Evolutionary conservation across 23 red algal species (phyloP), one percentile per base, ranked within the genome.

Genomic region (Gracilaria gracilis): DNA sequence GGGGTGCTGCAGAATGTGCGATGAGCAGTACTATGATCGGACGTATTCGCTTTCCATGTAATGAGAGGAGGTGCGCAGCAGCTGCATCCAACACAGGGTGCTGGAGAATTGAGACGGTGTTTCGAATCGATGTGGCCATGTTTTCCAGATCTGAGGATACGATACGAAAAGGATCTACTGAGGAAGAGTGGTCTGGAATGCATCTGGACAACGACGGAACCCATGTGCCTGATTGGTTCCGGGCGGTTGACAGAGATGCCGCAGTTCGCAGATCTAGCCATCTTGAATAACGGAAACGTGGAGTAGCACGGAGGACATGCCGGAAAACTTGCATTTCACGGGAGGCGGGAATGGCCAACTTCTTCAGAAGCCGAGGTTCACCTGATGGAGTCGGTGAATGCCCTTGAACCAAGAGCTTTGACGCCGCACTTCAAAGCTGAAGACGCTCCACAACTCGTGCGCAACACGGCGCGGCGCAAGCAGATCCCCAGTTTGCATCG

Each of bases 1-100:
- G 50, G 49, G 89, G 89, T 86, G 90, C 92, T 31, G 93, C 82
- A 21, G 97, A 89, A 47, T 95, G 93, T 33, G 97, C 94, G 86
- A 99, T 93, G 75, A 99, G 91, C 35, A 99, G 61, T 37, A 99
- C 95, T 31, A 96, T 93, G 34, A 95, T 88, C 47, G 97, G 97
- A 51, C 97, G 94, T 44, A 99, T 82, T 65, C 94, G 95, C 88
- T 99, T 99, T 4, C 97, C 97, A n/a, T 88, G 83, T 16, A 93
- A 44, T 28, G 91, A 91, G 49, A 99, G 94, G 36, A 99, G 90
- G 51, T 99, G 93, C 51, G 85, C 64, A 37, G 97, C 97, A 39
- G 97, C 97, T 54, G 40, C 79, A 67, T 95, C 65, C 2, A 99
- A 80, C 15, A 95, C 93, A 39, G 97, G 97, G 42, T 89, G 87